Percentiles rank a stretch among this genome's conserved stretches.
Conservation (phyloP, 257 asterid species). For the Solanum arcanum region DNA sequence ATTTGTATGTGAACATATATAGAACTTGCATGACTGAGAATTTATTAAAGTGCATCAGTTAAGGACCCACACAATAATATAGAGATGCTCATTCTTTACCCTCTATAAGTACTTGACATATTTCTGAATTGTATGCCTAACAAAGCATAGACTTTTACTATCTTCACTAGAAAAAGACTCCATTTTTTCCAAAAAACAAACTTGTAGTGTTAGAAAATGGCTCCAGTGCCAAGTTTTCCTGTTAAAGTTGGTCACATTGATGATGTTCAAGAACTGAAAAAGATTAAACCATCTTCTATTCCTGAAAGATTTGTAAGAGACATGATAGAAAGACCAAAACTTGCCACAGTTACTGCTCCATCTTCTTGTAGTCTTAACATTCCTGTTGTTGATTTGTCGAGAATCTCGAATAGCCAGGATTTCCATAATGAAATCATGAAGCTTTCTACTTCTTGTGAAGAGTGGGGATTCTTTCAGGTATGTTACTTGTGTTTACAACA, state of each 20-base stretch:
- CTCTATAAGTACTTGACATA: constrained; percentile 39
- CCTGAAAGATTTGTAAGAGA: constrained; percentile 77
- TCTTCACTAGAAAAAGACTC: neutral
- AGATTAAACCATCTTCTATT: constrained; percentile 31
- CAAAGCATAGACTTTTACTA: neutral
- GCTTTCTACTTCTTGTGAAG: constrained; percentile 57
- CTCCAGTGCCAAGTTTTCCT: constrained; percentile 39
- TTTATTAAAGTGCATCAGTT: constrained; percentile 21
- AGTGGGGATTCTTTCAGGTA: constrained; percentile 98
- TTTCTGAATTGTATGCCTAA: constrained; percentile 8
- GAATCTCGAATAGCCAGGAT: constrained; percentile 31
- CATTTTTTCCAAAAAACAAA: neutral
- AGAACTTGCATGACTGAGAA: constrained; percentile 16
- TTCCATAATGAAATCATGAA: constrained; percentile 40
- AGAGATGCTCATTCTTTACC: neutral
- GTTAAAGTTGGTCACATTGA: constrained; percentile 78
- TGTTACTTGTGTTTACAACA: neutral
- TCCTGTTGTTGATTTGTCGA: constrained; percentile 73
- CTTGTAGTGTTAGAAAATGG: constrained; percentile 23
- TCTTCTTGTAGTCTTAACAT: constrained; percentile 12
- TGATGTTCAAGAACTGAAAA: constrained; percentile 84
- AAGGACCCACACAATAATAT: constrained; percentile 11
- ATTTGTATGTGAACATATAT: neutral
- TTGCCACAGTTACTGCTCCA: constrained; percentile 7
- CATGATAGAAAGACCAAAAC: constrained; percentile 45